These are phyloP conservation scores for Naegleria lovaniensis DNA, from an alignment of 208 protist species.

Conservation along the genomic window DNA sequence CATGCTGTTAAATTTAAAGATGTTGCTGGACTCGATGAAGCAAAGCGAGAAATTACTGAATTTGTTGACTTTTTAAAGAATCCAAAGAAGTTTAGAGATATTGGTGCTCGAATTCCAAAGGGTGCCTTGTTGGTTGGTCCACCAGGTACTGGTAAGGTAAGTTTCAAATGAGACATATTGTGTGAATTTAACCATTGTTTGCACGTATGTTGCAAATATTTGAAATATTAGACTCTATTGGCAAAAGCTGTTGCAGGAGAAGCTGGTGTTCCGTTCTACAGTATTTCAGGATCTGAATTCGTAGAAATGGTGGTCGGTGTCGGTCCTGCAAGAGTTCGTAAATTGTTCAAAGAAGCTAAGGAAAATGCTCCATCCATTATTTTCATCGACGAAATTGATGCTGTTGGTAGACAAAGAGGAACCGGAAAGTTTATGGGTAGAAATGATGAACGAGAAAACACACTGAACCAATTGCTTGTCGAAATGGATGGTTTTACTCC, in stretches of 20 bases:
- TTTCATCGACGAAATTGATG: slow-evolving; percentile 84
- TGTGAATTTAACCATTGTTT: background rate
- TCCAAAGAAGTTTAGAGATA: slow-evolving; percentile 82
- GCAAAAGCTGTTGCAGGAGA: slow-evolving; percentile 91
- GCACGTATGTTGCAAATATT: background rate
- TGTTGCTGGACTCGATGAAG: slow-evolving; percentile 92
- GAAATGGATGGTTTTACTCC: slow-evolving; percentile 73
- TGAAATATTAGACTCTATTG: slow-evolving; percentile 83
- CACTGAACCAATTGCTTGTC: slow-evolving; percentile 70
- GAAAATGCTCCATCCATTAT: slow-evolving; percentile 63
- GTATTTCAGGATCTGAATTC: slow-evolving; percentile 59
- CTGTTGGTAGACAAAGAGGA: slow-evolving; percentile 50
- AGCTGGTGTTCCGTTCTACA: slow-evolving; percentile 65
- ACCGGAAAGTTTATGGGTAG: slow-evolving; percentile 39
- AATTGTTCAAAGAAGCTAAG: slow-evolving; percentile 61
- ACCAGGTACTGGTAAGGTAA: slow-evolving; percentile 80
- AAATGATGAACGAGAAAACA: slow-evolving; percentile 71
- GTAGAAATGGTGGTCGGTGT: slow-evolving; percentile 70
- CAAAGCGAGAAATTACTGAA: slow-evolving; percentile 94
- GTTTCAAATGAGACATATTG: too few relatives aligned
- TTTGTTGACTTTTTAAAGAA: slow-evolving; percentile 96
- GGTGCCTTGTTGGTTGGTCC: slow-evolving; percentile 89
- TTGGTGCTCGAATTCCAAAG: slow-evolving; percentile 92
- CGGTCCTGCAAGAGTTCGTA: slow-evolving; percentile 55
- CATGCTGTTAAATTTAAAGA: slow-evolving; percentile 65